Conservation (phyloP, 2,329 filamentous ascomycete species). For the Xylaria hypoxylon region DNA sequence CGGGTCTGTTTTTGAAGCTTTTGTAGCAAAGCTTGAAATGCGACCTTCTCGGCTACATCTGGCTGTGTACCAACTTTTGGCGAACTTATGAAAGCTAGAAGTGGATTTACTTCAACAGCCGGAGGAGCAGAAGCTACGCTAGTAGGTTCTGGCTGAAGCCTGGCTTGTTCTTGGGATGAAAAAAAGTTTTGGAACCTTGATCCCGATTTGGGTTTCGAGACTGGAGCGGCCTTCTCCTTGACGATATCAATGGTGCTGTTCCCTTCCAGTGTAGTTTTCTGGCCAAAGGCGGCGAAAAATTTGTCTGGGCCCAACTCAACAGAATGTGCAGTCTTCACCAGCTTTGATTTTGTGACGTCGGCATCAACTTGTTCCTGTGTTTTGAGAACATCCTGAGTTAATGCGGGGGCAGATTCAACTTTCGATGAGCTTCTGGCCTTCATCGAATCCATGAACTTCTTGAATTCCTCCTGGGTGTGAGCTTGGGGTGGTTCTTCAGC, state of each 20-base stretch:
- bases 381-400: slow-evolving; percentile 51
- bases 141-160: slow-evolving; percentile 62
- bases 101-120: slow-evolving; percentile 47
- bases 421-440: slow-evolving; percentile 65
- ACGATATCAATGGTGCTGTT: slow-evolving; percentile 64
- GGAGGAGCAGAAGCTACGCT: slow-evolving; percentile 55
- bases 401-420: slow-evolving; percentile 54
- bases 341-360: slow-evolving; percentile 67
- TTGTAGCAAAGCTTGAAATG: slow-evolving; percentile 83
- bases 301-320: slow-evolving; percentile 78
- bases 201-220: slow-evolving; percentile 64
- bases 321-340: slow-evolving; percentile 70
- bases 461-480: slow-evolving; percentile 90
- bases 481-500: slow-evolving; percentile 75
- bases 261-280: slow-evolving; percentile 57
- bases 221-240: slow-evolving; percentile 55
- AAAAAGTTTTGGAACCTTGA: slow-evolving; percentile 91
- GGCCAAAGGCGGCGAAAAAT: slow-evolving; percentile 74
- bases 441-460: slow-evolving; percentile 94
- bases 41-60: slow-evolving; percentile 80
- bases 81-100: slow-evolving; percentile 46
- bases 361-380: slow-evolving; percentile 56
- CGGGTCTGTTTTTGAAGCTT: slow-evolving; percentile 77
- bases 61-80: slow-evolving; percentile 52
- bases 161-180: slow-evolving; percentile 66